phyloP scores from a whole-genome alignment of 768 basidiomycete genomes.

The Russula sp. region DNA sequence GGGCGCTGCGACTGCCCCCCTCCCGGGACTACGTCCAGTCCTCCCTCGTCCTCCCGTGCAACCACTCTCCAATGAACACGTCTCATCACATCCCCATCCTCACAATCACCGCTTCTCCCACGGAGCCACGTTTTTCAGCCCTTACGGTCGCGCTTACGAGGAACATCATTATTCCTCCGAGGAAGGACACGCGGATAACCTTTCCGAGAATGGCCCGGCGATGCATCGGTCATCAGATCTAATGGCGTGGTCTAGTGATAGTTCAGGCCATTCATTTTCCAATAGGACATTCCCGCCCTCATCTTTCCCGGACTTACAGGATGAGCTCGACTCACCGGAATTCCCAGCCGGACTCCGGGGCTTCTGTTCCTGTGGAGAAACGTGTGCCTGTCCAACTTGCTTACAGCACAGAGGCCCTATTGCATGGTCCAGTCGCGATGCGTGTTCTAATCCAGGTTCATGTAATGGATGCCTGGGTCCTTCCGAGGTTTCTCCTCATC shows the following conservation, averaged over 20 bases:
- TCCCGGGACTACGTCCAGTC: conserved; percentile 53
- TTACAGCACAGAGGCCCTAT: conserved; percentile 27
- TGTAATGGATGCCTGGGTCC: conserved; percentile 26
- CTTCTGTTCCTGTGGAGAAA: conserved; percentile 28
- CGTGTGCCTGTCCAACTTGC: conserved; percentile 27
- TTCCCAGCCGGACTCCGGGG: conserved; percentile 22
- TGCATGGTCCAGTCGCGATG: conserved; percentile 27
- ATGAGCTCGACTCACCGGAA: conserved; percentile 22
- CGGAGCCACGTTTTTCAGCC: conserved; percentile 55
- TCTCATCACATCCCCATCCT: conserved; percentile 43
- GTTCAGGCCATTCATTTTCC: conserved; percentile 18
- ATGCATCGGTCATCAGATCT: conserved; percentile 17
- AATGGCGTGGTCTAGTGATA: conserved; percentile 26
- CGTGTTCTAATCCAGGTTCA: conserved; percentile 20
- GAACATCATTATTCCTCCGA: conserved; percentile 47
- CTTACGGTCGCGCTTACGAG: conserved; percentile 62
- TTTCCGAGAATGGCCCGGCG: conserved; percentile 16
- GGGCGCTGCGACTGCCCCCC: conserved; percentile 25
- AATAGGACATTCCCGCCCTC: conserved; percentile 9
- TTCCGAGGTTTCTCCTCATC: conserved; percentile 22
- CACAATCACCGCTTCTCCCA: conserved; percentile 40
- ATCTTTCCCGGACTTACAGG: conserved; percentile 17
- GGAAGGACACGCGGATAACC: conserved; percentile 11
- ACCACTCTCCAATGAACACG: conserved; percentile 42
- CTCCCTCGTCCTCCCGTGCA: conserved; percentile 53